Evolutionary conservation across 176 grass and related monocot genomes (phyloP), one percentile per base, ranked within the genome.

Genomic region (Phragmites australis): DNA sequence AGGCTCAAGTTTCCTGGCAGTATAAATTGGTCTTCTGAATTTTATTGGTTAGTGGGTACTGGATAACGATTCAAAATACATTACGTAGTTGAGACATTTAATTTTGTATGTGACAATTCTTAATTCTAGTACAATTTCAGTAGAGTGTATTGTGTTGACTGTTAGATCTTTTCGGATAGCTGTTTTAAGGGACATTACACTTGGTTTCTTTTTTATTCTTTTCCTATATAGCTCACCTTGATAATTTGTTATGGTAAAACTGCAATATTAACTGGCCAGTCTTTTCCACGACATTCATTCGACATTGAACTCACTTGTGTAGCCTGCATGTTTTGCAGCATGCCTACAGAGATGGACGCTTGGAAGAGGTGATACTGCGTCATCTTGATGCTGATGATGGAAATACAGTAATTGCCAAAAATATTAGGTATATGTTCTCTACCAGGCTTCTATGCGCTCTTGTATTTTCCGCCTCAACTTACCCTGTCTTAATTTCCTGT

Each of bases 311-410:
- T 87, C 32, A 81, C 23, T 23, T 29, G 30, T 81, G 46, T 63
- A 47, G 6, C 66, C n/a, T 80, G 19, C 12, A 76, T 82, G 4
- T 77, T 81, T 48, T 91, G 48, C 96, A 95, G 96, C 96, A 99
- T 88, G 92, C 90, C 29, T 95, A 99, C 63, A 91, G 88, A 88
- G 92, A 95, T 75, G 92, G 92, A 19, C 88, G 79, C 27, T 78
- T 99, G 90, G 96, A 99, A 91, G 92, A 99, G 80, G 88, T 93
- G 18, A 58, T 79, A 67, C 52, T 99, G 70, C 82, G 96, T 27
- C 96, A 95, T 91, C 90, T 99, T 86, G 96, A 99, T 91, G 84
- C 88, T 74, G 92, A 95, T 70, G 96, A 99, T 71, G 96, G 92
- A 77, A 95, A 53, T 68, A 91, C 92, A 71, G 78, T 99, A 65